Evolutionary conservation across 345 rosid genomes (phyloP), one percentile per base, ranked within the genome.

Genomic region (Salix caprea): DNA sequence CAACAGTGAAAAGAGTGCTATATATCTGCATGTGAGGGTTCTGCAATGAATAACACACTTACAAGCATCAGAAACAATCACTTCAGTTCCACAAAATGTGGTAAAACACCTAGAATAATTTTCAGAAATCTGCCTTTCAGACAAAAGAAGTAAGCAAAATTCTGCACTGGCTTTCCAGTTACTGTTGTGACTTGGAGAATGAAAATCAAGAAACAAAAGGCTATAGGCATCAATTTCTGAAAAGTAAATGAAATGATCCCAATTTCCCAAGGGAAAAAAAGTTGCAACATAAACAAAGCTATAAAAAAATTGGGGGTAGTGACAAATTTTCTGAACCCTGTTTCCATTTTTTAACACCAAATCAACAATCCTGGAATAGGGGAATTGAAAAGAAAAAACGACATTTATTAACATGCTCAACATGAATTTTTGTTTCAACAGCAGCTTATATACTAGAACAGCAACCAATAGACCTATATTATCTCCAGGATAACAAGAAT

Each of bases 21-120:
- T 74, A 83, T 88, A 96, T 85, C 83, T 71, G 70, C 87, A 74
- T 70, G 85, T 93, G 93, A 77, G 97, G 90, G 73, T 91, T 91
- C 99, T 96, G 95, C 40, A 73, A 82, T 46, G 40, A 80, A 84
- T 32, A n/a, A 74, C 79, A 76, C 69, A 74, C 77, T 75, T 24
- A 71, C 42, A 42, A 73, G 61, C 39, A 82, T 82, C 54, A 78
- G 69, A 70, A 72, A 64, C 15, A 72, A 66, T 74, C 58, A 74
- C 30, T 39, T 60, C 30, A 21, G 32, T 16, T 21, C 72, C 60
- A 48, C 4, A 54, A 67, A 28, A 23, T 24, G 26, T 48, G 26
- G n/a, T 66, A 18, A 66, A 21, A 54, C 2, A 18, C 21, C 23
- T 32, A 67, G 26, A 54, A n/a, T 16, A 24, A 67, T 23, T 42